These are phyloP conservation scores for Annona cherimola DNA, from an alignment of 164 flowering plant species.

Conservation along the genomic window DNA sequence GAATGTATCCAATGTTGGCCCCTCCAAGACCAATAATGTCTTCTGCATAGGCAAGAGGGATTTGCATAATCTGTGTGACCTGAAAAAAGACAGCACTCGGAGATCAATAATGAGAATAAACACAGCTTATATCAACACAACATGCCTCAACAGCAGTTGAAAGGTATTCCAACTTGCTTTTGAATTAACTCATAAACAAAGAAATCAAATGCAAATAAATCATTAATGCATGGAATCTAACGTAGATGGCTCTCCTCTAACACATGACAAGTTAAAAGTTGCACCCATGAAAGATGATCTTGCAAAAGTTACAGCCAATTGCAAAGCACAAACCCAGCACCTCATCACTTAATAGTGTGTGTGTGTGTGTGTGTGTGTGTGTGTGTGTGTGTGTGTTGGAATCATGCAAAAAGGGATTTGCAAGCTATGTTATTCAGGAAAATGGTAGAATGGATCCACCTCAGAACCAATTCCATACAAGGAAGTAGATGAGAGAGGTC, in stretches of 20 bases:
- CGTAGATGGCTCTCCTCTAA: background rate
- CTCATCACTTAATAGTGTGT: too few relatives aligned
- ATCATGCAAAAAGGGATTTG: background rate
- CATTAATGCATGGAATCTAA: background rate
- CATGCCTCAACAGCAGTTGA: background rate
- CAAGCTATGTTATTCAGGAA: background rate
- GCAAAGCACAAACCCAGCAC: too few relatives aligned
- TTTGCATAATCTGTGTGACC: constrained; percentile 90
- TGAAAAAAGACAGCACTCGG: constrained; percentile 16
- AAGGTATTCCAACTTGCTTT: background rate
- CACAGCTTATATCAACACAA: background rate
- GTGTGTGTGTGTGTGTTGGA: too few relatives aligned
- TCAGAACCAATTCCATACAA: background rate
- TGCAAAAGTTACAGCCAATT: too few relatives aligned
- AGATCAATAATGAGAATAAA: background rate
- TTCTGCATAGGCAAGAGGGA: constrained; percentile 86
- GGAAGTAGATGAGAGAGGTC: too few relatives aligned
- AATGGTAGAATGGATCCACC: background rate
- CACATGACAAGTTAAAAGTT: too few relatives aligned
- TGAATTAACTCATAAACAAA: background rate
- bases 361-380: too few relatives aligned
- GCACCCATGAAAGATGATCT: too few relatives aligned
- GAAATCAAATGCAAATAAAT: background rate
- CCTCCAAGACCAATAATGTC: constrained; percentile 92
- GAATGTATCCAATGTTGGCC: constrained; percentile 74